A percentile compares a stretch with the other conserved stretches of the same genome.
phyloP scores from a whole-genome alignment of 1,284 basidiomycete species.

The Microbotryum silenes-acaulis region DNA sequence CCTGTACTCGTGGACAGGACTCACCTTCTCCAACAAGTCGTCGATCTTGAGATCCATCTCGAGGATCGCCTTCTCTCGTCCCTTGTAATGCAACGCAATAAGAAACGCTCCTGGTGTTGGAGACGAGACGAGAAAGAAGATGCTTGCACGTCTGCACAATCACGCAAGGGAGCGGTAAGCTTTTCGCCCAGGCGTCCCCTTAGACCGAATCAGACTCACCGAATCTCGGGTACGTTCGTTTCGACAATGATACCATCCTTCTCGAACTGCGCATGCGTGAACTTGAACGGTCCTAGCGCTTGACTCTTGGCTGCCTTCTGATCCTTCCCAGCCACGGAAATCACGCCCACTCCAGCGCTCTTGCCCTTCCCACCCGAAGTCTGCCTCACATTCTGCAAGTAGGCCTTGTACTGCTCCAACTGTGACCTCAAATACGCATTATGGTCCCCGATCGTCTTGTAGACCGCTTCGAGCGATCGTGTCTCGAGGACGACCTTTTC shows the following conservation, averaged over 20 bases:
- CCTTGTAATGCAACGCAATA: constrained; percentile 83
- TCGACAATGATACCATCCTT: constrained; percentile 99
- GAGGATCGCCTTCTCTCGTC: constrained; percentile 92
- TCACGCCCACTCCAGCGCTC: constrained; percentile 82
- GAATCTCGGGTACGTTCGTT: constrained; percentile 95
- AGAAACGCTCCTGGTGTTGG: constrained; percentile 97
- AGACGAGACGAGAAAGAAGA: constrained; percentile 92
- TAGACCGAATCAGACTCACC: constrained; percentile 50
- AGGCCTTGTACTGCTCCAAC: constrained; percentile 98
- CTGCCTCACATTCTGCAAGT: constrained; percentile 91
- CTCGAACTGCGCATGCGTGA: constrained; percentile 95
- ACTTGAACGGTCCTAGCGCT: constrained; percentile 87
- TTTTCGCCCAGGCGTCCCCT: not conserved
- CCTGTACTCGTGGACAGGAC: not conserved
- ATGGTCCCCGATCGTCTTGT: constrained; percentile 98
- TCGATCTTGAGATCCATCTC: constrained; percentile 99
- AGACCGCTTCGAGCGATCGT: constrained; percentile 85
- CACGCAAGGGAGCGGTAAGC: constrained; percentile 2
- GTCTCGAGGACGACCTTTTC: constrained; percentile 94
- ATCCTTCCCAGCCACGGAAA: constrained; percentile 93
- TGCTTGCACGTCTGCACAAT: constrained; percentile 71
- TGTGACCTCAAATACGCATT: constrained; percentile 94
- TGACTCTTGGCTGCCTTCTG: constrained; percentile 69
- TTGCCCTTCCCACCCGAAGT: constrained; percentile 66
- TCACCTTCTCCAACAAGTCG: constrained; percentile 81